phyloP scores from a whole-genome alignment of 2,329 filamentous ascomycete species.

The Tolypocladium tropicale region DNA sequence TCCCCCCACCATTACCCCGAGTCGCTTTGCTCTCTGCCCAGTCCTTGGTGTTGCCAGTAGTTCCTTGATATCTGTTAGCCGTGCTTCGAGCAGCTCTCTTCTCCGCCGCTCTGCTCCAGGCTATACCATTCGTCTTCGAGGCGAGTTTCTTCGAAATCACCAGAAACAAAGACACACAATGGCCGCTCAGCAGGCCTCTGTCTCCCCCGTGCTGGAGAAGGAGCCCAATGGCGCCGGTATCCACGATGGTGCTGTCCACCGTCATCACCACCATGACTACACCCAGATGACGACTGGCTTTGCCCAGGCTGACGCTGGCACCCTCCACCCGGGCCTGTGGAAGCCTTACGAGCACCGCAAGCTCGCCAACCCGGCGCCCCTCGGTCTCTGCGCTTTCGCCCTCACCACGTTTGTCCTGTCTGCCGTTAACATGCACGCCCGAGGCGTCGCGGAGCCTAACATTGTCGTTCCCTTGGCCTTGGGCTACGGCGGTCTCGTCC shows the following conservation, averaged over 20 bases:
- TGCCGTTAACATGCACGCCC: constrained; percentile 58
- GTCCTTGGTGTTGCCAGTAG: background rate
- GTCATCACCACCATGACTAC: constrained; percentile 16
- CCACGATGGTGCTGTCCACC: constrained; percentile 4
- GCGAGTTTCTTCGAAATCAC: background rate
- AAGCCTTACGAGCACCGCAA: constrained; percentile 55
- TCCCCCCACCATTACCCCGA: background rate
- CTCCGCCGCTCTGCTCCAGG: background rate
- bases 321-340: constrained; percentile 62
- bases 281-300: constrained; percentile 11
- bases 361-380: constrained; percentile 69
- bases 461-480: constrained; percentile 60
- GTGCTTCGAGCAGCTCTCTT: background rate
- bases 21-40: background rate
- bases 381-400: constrained; percentile 70
- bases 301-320: constrained; percentile 53
- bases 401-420: constrained; percentile 75
- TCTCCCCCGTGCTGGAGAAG: constrained; percentile 8
- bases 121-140: background rate
- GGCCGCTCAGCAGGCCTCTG: constrained; percentile 5
- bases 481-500: constrained; percentile 68
- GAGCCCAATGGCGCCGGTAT: constrained; percentile 3
- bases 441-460: constrained; percentile 49
- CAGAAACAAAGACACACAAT: background rate
- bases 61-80: background rate